Evolutionary conservation across 495 filamentous ascomycete species (phyloP), one percentile per base, ranked within the genome.

Genomic region (Xeromyces bisporus): DNA sequence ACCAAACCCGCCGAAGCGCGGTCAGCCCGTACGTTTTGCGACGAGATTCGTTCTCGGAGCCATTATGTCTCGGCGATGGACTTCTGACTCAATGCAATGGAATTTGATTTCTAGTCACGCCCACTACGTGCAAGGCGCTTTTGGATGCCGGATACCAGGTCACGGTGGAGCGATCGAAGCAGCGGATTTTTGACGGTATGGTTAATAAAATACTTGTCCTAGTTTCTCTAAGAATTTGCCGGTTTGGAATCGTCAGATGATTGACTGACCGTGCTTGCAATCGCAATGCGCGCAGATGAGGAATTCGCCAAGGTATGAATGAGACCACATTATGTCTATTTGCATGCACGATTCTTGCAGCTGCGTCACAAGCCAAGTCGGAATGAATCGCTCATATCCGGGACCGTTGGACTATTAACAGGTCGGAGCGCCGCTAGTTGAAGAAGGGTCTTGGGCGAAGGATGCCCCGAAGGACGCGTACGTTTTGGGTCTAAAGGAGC

Each of bases 401-500:
- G n/a, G n/a, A n/a, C n/a, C n/a, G n/a, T n/a, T n/a, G n/a, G n/a
- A n/a, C n/a, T n/a, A n/a, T n/a, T n/a, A 11, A 40, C 35, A 62
- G 58, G 41, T 73, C 12, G 85, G 84, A 18, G 78, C 75, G 15
- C 75, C 60, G 3, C 61, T 94, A n/a, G 79, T 93, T 3, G 71
- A 75, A 10, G 76, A 81, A 43, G 75, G 79, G 17, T 81, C 72
- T 28, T 96, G 89, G 87, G 63, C 62, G 24, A 58, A 55, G 43
- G 61, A 66, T 46, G 80, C 75, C 0, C 83, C 89, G 14, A 60
- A 66, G 39, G 72, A 83, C 35, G 71, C 86, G 45, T 81, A 84
- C 45, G 82, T 92, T 43, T 66, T 94, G 37, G 87, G 89, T 23
- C 66, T 97, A 29, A 97, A 97, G 68, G 89, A 94, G 61, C 66